Evolutionary conservation across 2,329 filamentous ascomycete genomes (phyloP).

Genomic region (Penicillium sp.): DNA sequence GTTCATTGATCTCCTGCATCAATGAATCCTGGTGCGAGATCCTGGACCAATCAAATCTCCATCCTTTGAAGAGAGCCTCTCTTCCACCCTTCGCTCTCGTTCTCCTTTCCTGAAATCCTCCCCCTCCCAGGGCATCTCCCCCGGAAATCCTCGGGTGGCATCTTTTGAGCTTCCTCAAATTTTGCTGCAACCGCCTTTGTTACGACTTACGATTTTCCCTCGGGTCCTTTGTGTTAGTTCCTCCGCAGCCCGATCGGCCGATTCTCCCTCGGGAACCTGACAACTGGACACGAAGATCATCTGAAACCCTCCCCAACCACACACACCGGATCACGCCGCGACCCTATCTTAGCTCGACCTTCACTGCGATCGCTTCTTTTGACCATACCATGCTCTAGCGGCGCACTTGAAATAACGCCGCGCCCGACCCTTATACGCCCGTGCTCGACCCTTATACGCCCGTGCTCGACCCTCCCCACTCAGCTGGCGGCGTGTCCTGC

Average conservation of each 20-base stretch:
- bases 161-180: background rate
- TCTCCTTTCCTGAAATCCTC: background rate
- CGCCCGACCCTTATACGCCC: background rate
- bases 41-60: background rate
- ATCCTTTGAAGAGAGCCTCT: background rate
- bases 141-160: background rate
- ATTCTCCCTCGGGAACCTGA: background rate
- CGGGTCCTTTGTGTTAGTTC: background rate
- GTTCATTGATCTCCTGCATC: slow-evolving; percentile 4
- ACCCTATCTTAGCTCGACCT: background rate
- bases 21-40: slow-evolving; percentile 1
- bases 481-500: background rate
- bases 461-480: background rate
- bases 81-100: background rate
- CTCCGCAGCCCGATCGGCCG: background rate
- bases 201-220: background rate
- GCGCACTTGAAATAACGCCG: background rate
- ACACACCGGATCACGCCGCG: background rate
- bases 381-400: background rate
- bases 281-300: slow-evolving; percentile 3
- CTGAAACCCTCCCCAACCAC: background rate
- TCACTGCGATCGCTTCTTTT: background rate
- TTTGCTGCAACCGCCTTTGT: background rate
- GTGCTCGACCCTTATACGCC: background rate
- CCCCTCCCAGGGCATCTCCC: background rate